phyloP scores from a whole-genome alignment of 192 early-diverging fungal species.

The Backusella parvicylindrica region DNA sequence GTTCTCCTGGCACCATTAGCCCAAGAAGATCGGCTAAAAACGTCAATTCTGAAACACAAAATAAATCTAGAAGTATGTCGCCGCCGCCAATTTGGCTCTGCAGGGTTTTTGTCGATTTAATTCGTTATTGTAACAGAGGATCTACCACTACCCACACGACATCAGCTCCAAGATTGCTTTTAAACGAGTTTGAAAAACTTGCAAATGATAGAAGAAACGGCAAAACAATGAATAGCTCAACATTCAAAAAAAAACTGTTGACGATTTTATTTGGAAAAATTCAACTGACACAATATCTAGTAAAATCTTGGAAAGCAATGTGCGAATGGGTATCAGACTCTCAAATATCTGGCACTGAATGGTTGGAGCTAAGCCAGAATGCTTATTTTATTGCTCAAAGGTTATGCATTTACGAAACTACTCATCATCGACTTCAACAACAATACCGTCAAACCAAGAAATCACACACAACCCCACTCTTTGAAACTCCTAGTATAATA shows the following conservation, averaged over 20 bases:
- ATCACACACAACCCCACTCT: background rate
- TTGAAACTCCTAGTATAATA: background rate
- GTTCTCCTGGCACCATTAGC: background rate
- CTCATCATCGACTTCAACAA: background rate
- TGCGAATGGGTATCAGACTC: background rate
- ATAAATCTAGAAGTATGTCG: background rate
- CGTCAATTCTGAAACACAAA: background rate
- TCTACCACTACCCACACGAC: background rate
- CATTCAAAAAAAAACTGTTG: background rate
- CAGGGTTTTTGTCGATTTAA: background rate
- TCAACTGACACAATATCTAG: background rate
- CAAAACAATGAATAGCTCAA: background rate
- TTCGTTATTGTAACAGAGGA: background rate
- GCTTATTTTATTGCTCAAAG: background rate
- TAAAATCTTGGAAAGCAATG: background rate
- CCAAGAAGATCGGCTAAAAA: background rate
- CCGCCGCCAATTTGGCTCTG: background rate
- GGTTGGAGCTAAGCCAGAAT: background rate
- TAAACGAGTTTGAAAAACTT: background rate
- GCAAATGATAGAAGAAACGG: background rate
- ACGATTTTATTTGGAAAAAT: background rate
- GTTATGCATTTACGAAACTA: background rate
- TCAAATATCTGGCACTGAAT: background rate
- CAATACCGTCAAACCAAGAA: background rate
- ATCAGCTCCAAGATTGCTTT: background rate